Conservation (phyloP, 169 alveolate genomes). For the Eimeria praecox region DNA sequence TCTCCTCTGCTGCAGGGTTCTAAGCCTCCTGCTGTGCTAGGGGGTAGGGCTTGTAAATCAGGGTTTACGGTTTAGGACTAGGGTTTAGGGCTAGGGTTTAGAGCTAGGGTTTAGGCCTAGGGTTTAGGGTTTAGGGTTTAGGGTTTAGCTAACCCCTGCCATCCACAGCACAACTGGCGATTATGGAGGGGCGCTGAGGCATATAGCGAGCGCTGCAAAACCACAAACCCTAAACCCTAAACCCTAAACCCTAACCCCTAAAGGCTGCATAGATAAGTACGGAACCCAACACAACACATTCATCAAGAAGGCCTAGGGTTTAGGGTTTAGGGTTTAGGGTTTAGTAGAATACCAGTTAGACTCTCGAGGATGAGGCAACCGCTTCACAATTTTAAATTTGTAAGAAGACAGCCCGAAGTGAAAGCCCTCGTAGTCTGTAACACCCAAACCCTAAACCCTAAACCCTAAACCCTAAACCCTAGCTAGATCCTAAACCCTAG, state of each 20-base stretch:
- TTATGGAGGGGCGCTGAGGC: constrained; percentile 69
- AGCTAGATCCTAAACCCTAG: not conserved
- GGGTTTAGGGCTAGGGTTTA: not conserved
- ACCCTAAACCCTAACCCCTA: constrained; percentile 24
- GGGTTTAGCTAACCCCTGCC: constrained; percentile 58
- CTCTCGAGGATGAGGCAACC: constrained; percentile 96
- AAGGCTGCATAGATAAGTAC: not conserved
- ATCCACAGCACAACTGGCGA: constrained; percentile 52
- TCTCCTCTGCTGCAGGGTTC: no score
- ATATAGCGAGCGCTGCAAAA: constrained; percentile 23
- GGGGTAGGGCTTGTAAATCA: no score
- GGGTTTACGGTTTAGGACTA: not conserved
- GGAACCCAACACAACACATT: not conserved
- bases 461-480: constrained; percentile 28
- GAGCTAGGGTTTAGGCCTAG: not conserved
- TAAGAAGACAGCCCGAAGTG: constrained; percentile 87
- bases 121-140: not conserved
- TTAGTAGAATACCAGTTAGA: constrained; percentile 88
- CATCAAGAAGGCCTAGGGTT: not conserved
- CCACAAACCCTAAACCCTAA: constrained; percentile 16
- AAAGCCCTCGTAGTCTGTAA: constrained; percentile 88
- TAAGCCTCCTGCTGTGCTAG: no score
- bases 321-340: constrained; percentile 21
- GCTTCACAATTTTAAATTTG: constrained; percentile 91
- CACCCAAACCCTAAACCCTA: constrained; percentile 20